A percentile compares a stretch with the other conserved stretches of the same genome.
Conservation (phyloP, 1,284 basidiomycete species). For the Pseudozyma thailandica region DNA sequence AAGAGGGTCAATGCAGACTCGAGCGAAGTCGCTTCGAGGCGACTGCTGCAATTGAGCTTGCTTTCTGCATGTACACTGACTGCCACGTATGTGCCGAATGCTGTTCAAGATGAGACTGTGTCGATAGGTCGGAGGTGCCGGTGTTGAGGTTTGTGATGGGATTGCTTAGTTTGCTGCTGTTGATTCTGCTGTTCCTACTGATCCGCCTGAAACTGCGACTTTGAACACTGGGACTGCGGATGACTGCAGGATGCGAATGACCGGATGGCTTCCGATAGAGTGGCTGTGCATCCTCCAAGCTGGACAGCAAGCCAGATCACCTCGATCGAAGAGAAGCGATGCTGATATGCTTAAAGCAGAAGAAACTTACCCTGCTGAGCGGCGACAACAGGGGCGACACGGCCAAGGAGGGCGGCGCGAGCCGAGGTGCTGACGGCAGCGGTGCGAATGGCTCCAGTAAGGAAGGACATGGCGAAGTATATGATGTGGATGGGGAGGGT, state of each 20-base stretch:
- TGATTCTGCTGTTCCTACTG: not conserved
- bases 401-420: conserved; percentile 47
- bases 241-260: too few relatives aligned
- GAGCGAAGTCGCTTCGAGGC: too few relatives aligned
- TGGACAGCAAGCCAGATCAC: too few relatives aligned
- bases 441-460: conserved; percentile 60
- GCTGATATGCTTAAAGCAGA: not conserved
- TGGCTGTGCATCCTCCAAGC: too few relatives aligned
- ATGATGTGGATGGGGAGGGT: not conserved
- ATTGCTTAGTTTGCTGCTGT: not conserved
- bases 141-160: not conserved
- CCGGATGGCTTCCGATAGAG: too few relatives aligned
- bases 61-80: too few relatives aligned
- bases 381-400: conserved; percentile 42
- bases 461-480: conserved; percentile 52
- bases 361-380: conserved; percentile 49
- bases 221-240: too few relatives aligned
- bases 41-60: too few relatives aligned
- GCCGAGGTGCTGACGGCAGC: conserved; percentile 58
- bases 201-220: conserved; percentile 3
- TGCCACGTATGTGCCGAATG: too few relatives aligned
- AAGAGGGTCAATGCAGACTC: too few relatives aligned
- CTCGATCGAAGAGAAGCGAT: conserved; percentile 8
- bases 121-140: too few relatives aligned
- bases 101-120: too few relatives aligned